Conservation (phyloP, 2,329 filamentous ascomycete species). For the Myriosclerotinia curreyana region DNA sequence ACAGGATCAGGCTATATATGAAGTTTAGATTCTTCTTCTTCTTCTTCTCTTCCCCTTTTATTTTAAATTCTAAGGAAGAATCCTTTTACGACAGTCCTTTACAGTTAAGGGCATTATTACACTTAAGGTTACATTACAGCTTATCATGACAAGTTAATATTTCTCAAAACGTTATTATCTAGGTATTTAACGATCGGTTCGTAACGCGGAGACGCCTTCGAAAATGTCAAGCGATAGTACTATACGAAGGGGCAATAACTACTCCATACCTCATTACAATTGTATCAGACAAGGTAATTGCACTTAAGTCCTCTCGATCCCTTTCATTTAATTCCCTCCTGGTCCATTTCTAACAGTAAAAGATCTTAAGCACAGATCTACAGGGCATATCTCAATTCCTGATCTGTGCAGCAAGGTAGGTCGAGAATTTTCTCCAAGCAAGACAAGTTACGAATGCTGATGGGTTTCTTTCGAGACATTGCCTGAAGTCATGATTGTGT, state of each 20-base stretch:
- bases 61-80: no score
- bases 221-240: background rate
- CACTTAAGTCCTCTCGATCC: background rate
- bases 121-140: background rate
- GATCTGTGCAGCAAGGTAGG: background rate
- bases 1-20: no score
- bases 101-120: no score
- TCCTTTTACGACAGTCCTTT: no score
- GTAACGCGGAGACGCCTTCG: background rate
- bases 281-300: slow-evolving; percentile 4
- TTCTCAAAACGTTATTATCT: background rate
- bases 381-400: background rate
- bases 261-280: background rate
- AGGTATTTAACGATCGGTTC: background rate
- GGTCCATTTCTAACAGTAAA: slow-evolving; percentile 1
- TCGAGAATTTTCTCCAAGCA: background rate
- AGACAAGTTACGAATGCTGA: background rate
- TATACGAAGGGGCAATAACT: background rate
- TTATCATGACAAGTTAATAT: background rate
- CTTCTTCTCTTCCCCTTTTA: no score
- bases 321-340: no score
- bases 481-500: background rate
- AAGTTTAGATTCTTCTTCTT: no score
- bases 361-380: background rate
- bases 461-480: background rate